A percentile compares a stretch with the other conserved stretches of the same genome.
phyloP scores from a whole-genome alignment of 768 basidiomycete species.

The Russula olivacea region DNA sequence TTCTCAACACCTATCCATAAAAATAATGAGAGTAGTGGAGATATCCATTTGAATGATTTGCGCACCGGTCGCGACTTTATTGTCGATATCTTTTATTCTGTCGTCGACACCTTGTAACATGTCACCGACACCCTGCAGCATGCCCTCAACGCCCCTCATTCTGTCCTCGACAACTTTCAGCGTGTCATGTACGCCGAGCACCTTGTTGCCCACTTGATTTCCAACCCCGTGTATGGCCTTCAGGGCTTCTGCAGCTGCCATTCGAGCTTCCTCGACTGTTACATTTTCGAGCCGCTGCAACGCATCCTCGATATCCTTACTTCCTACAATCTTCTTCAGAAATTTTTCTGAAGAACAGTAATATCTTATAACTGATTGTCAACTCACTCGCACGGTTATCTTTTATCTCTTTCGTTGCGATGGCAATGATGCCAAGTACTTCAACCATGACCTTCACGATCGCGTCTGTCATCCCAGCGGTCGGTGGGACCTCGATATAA shows the following conservation, averaged over 20 bases:
- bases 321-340: background rate
- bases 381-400: background rate
- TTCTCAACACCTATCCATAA: background rate
- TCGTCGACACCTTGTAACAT: background rate
- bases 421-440: background rate
- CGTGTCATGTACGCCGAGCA: background rate
- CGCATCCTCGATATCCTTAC: background rate
- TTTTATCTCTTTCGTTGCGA: background rate
- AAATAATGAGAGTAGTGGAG: background rate
- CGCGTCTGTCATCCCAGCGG: background rate
- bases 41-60: background rate
- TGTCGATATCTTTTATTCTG: background rate
- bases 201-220: background rate
- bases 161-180: conserved; percentile 1
- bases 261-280: conserved; percentile 2
- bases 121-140: background rate
- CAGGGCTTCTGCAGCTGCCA: background rate
- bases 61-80: background rate
- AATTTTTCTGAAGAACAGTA: background rate
- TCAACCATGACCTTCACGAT: background rate
- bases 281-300: background rate
- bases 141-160: background rate
- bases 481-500: background rate
- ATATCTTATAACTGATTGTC: background rate
- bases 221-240: background rate